Base-by-base conservation (phyloP, 306 rosid species). In the Quercus parvula region DNA sequence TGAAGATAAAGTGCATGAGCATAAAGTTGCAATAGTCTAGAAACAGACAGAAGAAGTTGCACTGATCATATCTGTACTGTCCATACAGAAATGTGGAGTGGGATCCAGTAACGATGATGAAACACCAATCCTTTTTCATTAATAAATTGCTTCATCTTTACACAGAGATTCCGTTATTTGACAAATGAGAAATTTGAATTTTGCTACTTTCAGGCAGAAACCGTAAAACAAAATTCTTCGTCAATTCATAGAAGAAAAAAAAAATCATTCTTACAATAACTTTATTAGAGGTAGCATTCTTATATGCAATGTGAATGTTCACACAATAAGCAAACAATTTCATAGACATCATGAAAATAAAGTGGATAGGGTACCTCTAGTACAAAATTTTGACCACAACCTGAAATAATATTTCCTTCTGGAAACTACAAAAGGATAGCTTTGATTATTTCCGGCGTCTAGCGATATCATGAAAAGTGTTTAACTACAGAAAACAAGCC, bases 351-450 rank as follows among this genome's bases (percentile, higher is more conserved):
- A 3, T 19, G 72, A 44, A 58, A 24, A 19, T n/a, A 11, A 58
- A 58, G 64, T 8, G 64, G 12, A 68, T 18, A 6, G 35, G 33
- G 24, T 83, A 78, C 80, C 86, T 83, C 83, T 56, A 83, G 80
- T 8, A 78, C 83, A 75, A 78, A 83, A 24, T 81, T 78, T n/a
- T 70, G 68, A 59, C 80, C 77, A 72, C 66, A 22, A 20, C 86
- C 83, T 5, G 71, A 75, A 38, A 83, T 70, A 35, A 78, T 71
- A 73, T 78, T 83, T 74, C 82, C 79, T 44, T 56, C 79, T 31
- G 68, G 17, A 67, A 83, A 78, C 86, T 83, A 80, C 74, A 68
- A 46, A 46, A 69, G 17, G 69, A 77, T 2, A 52, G 74, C 56
- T 69, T 71, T 41, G 24, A 59, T 54, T 51, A 75, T 35, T 73